These are phyloP conservation scores for Fusarium oligoseptatum DNA, from an alignment of 2,329 filamentous ascomycete species.

Conservation along the genomic window DNA sequence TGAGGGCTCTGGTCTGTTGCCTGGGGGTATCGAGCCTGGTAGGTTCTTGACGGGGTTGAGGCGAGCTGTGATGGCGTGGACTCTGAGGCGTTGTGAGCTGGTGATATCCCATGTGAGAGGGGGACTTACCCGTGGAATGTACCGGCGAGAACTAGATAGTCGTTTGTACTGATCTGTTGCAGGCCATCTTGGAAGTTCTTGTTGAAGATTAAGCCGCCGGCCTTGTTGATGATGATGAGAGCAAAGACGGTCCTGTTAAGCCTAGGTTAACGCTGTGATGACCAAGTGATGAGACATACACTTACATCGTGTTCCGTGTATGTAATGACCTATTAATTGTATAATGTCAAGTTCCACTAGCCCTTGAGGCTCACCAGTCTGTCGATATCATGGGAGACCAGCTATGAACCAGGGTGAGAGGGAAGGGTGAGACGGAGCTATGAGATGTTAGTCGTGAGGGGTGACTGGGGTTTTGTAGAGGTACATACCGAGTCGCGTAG, in stretches of 20 bases:
- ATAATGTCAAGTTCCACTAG: conserved; percentile 23
- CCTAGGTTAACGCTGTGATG: conserved; percentile 7
- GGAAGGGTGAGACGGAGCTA: conserved; percentile 26
- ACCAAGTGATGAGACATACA: not conserved
- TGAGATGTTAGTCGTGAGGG: conserved; percentile 6
- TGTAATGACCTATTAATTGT: conserved; percentile 18
- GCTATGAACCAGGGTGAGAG: conserved; percentile 36
- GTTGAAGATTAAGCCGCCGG: conserved; percentile 95
- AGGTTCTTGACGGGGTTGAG: conserved; percentile 67
- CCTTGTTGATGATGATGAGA: conserved; percentile 98
- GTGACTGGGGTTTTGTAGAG: not conserved
- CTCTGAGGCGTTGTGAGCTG: conserved; percentile 56
- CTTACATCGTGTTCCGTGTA: conserved; percentile 38
- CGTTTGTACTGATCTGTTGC: conserved; percentile 91
- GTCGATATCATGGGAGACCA: conserved; percentile 35
- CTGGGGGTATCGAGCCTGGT: conserved; percentile 54
- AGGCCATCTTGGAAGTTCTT: conserved; percentile 90
- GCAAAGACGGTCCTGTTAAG: conserved; percentile 87
- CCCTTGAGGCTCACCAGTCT: conserved; percentile 40
- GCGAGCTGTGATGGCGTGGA: conserved; percentile 77
- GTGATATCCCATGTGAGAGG: conserved; percentile 19
- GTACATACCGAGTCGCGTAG: conserved; percentile 9
- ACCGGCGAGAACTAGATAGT: conserved; percentile 95
- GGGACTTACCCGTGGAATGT: conserved; percentile 88
- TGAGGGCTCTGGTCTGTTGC: conserved; percentile 70